Evolutionary conservation across 2,329 filamentous ascomycete species (phyloP), one percentile per base, ranked within the genome.

Genomic region (Juglanconis sp.): DNA sequence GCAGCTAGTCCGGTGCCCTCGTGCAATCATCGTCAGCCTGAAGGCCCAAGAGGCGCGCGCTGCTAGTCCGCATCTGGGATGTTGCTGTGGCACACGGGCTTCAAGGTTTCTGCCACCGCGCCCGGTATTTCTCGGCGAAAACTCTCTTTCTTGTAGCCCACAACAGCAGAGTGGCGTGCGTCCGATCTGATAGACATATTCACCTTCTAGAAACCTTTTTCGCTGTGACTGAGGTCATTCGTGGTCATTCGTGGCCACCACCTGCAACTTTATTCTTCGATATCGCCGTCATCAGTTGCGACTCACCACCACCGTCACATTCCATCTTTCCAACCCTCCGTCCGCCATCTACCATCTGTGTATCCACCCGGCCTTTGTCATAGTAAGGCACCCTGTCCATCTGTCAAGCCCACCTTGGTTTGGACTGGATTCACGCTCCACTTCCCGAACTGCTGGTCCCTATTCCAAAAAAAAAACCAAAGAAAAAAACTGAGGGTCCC

Each of bases 391-490:
- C 15, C 42, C 15, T 46, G 15, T 17, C 42, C 15, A 8, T 17
- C 42, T n/a, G 42, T 46, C 42, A 17, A 24, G n/a, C 42, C 42
- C 42, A 24, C 42, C 42, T 46, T 46, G 42, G 42, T 46, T 46
- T 46, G n/a, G n/a, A 11, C 38, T 59, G 47, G 47, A 32, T 49
- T 32, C 47, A 15, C 15, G 40, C 40, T 58, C 55, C 59, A 61
- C 59, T 58, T 61, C 59, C 55, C 59, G 55, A 53, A 55, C 55
- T 24, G 17, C 42, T 59, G 60, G 56, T 60, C 48, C 46, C 59
- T 55, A 42, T 46, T 46, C 42, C 44, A 31, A 52, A 51, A 11
- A 40, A 46, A 47, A 34, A 48, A 44, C 8, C 2, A 50, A 35
- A 40, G 17, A 47, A 57, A 51, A 52, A 57, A 52, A 53, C 15